Conservation (phyloP, 768 basidiomycete genomes). For the Lactarius vividus region DNA sequence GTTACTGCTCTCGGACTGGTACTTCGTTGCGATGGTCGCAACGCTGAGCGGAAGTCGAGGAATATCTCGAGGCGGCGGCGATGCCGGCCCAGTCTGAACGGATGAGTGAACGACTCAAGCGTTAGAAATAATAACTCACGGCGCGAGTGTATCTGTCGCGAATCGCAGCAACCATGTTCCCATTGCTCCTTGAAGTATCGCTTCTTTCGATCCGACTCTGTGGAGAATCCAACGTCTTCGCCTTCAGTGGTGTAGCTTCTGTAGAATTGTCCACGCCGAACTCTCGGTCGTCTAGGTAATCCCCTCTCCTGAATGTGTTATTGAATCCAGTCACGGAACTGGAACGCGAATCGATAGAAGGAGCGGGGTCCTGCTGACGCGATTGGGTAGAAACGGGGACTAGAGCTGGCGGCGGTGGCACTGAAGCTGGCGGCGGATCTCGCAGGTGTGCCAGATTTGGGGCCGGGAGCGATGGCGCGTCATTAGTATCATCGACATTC, state of each 20-base stretch:
- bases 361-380: constrained; percentile 3
- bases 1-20: constrained; percentile 31
- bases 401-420: constrained; percentile 3
- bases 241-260: constrained; percentile 30
- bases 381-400: background rate
- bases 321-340: constrained; percentile 19
- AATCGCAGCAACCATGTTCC: constrained; percentile 67
- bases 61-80: constrained; percentile 57
- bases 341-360: constrained; percentile 11
- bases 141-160: constrained; percentile 57
- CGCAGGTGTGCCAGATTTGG: background rate
- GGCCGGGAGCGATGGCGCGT: background rate
- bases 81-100: constrained; percentile 47
- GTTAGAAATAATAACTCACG: constrained; percentile 40
- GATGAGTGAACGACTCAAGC: background rate
- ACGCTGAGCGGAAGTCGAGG: constrained; percentile 65
- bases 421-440: background rate
- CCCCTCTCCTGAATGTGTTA: constrained; percentile 23
- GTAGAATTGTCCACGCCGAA: constrained; percentile 31
- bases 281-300: constrained; percentile 31
- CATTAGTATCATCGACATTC: background rate
- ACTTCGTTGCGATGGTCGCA: constrained; percentile 59
- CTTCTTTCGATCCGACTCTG: constrained; percentile 42
- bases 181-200: constrained; percentile 52
- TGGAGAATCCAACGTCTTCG: constrained; percentile 19